Evolutionary conservation across 2,329 filamentous ascomycete genomes (phyloP).

Genomic region (Alternaria ethzedia): DNA sequence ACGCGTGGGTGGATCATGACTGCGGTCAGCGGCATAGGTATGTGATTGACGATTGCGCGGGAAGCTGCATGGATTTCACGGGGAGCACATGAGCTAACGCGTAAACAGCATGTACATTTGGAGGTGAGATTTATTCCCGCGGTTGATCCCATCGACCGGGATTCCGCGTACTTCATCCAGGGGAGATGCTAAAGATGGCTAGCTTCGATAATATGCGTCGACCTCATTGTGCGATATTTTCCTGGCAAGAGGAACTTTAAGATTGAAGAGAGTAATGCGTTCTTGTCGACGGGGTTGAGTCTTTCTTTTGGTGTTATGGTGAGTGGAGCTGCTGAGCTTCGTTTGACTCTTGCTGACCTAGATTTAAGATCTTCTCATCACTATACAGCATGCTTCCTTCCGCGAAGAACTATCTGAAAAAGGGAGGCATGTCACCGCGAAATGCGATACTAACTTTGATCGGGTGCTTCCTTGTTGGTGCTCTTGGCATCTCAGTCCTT

Average conservation of each 20-base stretch:
- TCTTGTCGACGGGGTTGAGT: slow-evolving; percentile 86
- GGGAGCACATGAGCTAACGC: slow-evolving; percentile 18
- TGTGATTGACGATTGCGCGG: slow-evolving; percentile 35
- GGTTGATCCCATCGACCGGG: neutral
- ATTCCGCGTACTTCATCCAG: neutral
- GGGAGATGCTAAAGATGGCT: slow-evolving; percentile 45
- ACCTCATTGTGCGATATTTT: slow-evolving; percentile 74
- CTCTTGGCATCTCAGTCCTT: slow-evolving; percentile 75
- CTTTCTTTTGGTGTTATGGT: slow-evolving; percentile 98
- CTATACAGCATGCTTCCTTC: slow-evolving; percentile 93
- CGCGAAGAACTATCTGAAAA: slow-evolving; percentile 76
- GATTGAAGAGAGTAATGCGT: slow-evolving; percentile 87
- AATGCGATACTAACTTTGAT: slow-evolving; percentile 73
- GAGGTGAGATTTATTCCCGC: slow-evolving; percentile 31
- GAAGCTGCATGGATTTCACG: neutral
- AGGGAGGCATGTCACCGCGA: slow-evolving; percentile 70
- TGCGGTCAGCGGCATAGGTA: slow-evolving; percentile 78
- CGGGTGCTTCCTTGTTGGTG: slow-evolving; percentile 72
- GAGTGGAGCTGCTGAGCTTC: slow-evolving; percentile 35
- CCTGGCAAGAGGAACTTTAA: slow-evolving; percentile 78
- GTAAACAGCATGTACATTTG: slow-evolving; percentile 45
- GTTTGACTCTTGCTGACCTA: slow-evolving; percentile 10
- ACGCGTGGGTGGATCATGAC: slow-evolving; percentile 92
- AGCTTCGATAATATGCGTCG: slow-evolving; percentile 85
- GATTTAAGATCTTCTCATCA: slow-evolving; percentile 79